Evolutionary conservation across 306 rosid species (phyloP).

Genomic region (Acacia crassicarpa): DNA sequence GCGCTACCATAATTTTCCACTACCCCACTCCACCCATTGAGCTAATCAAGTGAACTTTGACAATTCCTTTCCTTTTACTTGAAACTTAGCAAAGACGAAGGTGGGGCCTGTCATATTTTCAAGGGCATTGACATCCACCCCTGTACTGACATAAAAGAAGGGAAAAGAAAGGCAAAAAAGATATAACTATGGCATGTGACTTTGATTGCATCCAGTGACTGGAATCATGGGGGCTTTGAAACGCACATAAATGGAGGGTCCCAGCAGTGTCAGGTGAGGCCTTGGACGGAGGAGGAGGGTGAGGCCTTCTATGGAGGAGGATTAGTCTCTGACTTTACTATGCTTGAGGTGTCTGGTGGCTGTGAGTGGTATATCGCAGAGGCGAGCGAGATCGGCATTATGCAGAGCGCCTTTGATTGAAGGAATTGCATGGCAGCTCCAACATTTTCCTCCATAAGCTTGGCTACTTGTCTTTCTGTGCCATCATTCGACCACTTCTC

Average conservation of each 20-base stretch:
- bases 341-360: slow-evolving; percentile 71
- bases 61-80: slow-evolving; percentile 61
- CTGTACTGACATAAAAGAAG: slow-evolving; percentile 56
- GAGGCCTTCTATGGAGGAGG: slow-evolving; percentile 68
- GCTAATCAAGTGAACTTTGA: slow-evolving; percentile 76
- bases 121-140: slow-evolving; percentile 67
- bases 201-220: slow-evolving; percentile 70
- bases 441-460: slow-evolving; percentile 95
- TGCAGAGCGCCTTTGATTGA: slow-evolving; percentile 92
- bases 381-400: slow-evolving; percentile 93
- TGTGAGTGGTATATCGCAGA: slow-evolving; percentile 91
- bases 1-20: slow-evolving; percentile 85
- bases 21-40: slow-evolving; percentile 50
- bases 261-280: slow-evolving; percentile 41
- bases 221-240: slow-evolving; percentile 47
- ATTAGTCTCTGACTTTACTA: slow-evolving; percentile 76
- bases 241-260: slow-evolving; percentile 44
- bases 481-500: slow-evolving; percentile 95
- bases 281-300: slow-evolving; percentile 37
- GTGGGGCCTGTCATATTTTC: slow-evolving; percentile 49
- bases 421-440: slow-evolving; percentile 97
- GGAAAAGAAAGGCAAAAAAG: slow-evolving; percentile 48
- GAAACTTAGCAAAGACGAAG: slow-evolving; percentile 53
- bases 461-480: slow-evolving; percentile 84
- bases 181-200: slow-evolving; percentile 83